Evolutionary conservation across 2,329 filamentous ascomycete genomes (phyloP).

Genomic region (Fusarium sambucinum): DNA sequence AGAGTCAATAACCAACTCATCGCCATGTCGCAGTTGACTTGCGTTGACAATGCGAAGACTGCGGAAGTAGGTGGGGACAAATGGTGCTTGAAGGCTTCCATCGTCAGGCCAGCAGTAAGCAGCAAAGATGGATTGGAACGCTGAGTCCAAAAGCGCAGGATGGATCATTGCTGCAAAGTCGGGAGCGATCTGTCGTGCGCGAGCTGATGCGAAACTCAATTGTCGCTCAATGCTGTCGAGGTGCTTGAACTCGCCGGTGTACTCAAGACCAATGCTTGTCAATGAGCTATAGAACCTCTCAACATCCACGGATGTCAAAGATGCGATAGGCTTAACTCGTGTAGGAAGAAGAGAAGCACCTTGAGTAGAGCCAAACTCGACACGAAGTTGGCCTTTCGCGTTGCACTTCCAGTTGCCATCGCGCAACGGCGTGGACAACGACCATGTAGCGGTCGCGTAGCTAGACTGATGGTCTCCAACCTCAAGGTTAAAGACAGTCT

Average conservation of each 20-base stretch:
- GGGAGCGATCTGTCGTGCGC: background rate
- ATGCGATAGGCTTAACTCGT: background rate
- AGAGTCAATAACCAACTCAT: background rate
- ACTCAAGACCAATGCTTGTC: background rate
- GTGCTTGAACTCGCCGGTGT: slow-evolving; percentile 6
- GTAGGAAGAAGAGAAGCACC: background rate
- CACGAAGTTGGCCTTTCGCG: background rate
- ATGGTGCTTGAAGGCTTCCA: slow-evolving; percentile 49
- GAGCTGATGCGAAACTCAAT: slow-evolving; percentile 6
- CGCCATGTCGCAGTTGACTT: background rate
- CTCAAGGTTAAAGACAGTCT: slow-evolving; percentile 22
- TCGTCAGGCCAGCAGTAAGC: slow-evolving; percentile 52
- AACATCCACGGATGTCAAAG: background rate
- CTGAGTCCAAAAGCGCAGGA: slow-evolving; percentile 52
- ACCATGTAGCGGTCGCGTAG: background rate
- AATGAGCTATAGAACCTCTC: slow-evolving; percentile 2
- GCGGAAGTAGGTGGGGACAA: slow-evolving; percentile 38
- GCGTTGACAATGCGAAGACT: slow-evolving; percentile 18
- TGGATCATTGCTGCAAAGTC: slow-evolving; percentile 44
- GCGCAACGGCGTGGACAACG: background rate
- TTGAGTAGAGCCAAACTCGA: background rate
- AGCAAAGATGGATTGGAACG: slow-evolving; percentile 53
- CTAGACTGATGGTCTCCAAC: background rate
- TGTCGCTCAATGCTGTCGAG: slow-evolving; percentile 31
- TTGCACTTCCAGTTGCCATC: slow-evolving; percentile 4